Evolutionary conservation across 2,329 filamentous ascomycete genomes (phyloP), one percentile per base, ranked within the genome.

Genomic region (Geosmithia flava): DNA sequence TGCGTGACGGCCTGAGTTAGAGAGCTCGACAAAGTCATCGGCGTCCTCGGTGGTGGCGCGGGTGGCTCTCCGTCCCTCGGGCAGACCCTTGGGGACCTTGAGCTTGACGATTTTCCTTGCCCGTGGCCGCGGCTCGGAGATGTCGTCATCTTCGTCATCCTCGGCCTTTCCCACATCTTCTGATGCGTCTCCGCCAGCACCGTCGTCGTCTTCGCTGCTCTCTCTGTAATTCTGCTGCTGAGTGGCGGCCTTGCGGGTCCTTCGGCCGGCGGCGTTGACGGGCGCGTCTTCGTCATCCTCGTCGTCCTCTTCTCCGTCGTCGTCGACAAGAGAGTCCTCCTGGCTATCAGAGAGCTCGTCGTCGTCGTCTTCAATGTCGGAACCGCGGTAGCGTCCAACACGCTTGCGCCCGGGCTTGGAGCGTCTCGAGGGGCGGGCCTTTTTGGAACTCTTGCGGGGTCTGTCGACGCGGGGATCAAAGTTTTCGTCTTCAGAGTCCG

Each of bases 401-500:
- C 65, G 67, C 55, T 62, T 68, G 20, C 63, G 61, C 17, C 60
- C 53, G 3, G 64, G 51, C 47, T 56, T 58, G 16, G 59, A 56
- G 39, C 60, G 56, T 47, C 62, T 65, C 5, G 67, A 61, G 29
- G 67, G 60, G 20, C 68, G 67, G 5, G 65, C 56, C 48, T 69
- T 71, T 53, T 69, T 74, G 48, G 62, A 62, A 51, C 52, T 62
- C 50, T 67, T 67, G 15, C 64, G 64, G 16, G 72, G 65, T 29
- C 66, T 64, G 23, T 64, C 68, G 54, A 72, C 69, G 20, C 61
- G 58, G 16, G 79, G 79, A 50, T 80, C 74, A 56, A 83, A 84
- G 60, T 81, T 81, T 53, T 80, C 78, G 58, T 84, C 80, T 46
- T 80, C 74, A 2, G 80, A 70, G 54, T 84, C 80, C 46, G 80